A percentile compares a stretch with the other conserved stretches of the same genome.
Evolutionary conservation across 1,284 basidiomycete species (phyloP).

Genomic region (Boletus albobrunnescens): DNA sequence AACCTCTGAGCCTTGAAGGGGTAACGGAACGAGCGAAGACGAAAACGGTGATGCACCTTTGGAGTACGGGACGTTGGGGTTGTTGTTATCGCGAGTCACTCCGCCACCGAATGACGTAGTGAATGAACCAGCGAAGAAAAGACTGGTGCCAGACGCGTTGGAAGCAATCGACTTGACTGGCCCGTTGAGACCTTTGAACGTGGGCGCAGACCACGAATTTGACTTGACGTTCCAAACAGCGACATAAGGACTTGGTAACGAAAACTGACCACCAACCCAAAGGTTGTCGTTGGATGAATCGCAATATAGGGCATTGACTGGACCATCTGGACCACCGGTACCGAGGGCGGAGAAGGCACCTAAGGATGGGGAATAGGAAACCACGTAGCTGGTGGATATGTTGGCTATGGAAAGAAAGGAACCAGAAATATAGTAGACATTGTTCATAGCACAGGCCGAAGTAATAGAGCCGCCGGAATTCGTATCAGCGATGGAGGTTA

Average conservation of each 20-base stretch:
- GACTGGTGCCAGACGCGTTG: constrained; percentile 65
- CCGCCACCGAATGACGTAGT: constrained; percentile 66
- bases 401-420: constrained; percentile 66
- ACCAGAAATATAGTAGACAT: constrained; percentile 72
- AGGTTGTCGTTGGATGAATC: constrained; percentile 68
- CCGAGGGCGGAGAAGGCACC: constrained; percentile 59
- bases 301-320: constrained; percentile 78
- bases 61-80: constrained; percentile 74
- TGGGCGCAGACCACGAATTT: constrained; percentile 68
- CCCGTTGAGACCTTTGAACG: constrained; percentile 75
- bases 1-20: constrained; percentile 65
- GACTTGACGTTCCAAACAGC: constrained; percentile 74
- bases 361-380: constrained; percentile 63
- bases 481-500: constrained; percentile 64
- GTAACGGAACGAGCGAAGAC: constrained; percentile 85
- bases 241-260: constrained; percentile 66
- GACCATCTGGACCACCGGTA: constrained; percentile 63
- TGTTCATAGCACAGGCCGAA: constrained; percentile 60
- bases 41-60: constrained; percentile 81
- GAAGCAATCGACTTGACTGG: constrained; percentile 76
- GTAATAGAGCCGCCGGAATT: constrained; percentile 65
- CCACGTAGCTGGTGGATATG: constrained; percentile 62
- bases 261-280: constrained; percentile 86
- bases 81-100: constrained; percentile 57
- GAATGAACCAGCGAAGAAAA: constrained; percentile 90